Evolutionary conservation across 805 yeast species (phyloP), one percentile per base, ranked within the genome.

Genomic region (Wickerhamomyces ciferrii): DNA sequence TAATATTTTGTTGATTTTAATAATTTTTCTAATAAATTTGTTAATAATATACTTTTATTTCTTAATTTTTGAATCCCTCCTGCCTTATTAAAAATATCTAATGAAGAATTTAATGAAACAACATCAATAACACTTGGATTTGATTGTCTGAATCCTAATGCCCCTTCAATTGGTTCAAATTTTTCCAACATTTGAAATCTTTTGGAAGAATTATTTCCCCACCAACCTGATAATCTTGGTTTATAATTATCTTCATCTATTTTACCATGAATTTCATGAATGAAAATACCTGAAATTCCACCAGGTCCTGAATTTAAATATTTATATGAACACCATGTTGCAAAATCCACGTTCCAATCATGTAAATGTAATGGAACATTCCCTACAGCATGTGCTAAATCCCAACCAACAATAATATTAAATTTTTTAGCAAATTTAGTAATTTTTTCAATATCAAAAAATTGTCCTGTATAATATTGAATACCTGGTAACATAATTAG

Each of bases 231-330:
- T 43, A 88, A 69, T 49, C 97, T 71, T 1, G 96, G 87, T 35
- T 72, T 55, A 54, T 69, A 72, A 19, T 58, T 53, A 25, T 61
- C 59, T 37, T 53, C 48, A 18, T 58, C 57, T 11, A 56, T 56
- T 15, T 49, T 50, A 14, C 69, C 52, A 23, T 57, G 67, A 50
- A 65, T 73, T 51, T 80, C 84, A 61, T 91, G 82, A 35, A 91
- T 83, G 57, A 79, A 91, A 20, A 88, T 74, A 1, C 97, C 96
- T 6, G 90, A 96, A 53, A 90, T 87, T 5, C 83, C 92, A 41
- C 98, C 98, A 0, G 98, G 97, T 0, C 98, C 98, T 4, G 96
- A 65, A 61, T 92, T 92, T 52, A 91, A 67, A 61, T 91, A 91
- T 63, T 91, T 91, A 71, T 91, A 91, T 5, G 95, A 82, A 63